Evolutionary conservation across 2,329 filamentous ascomycete species (phyloP).

Genomic region (Aspergillus fumigatiaffinis): DNA sequence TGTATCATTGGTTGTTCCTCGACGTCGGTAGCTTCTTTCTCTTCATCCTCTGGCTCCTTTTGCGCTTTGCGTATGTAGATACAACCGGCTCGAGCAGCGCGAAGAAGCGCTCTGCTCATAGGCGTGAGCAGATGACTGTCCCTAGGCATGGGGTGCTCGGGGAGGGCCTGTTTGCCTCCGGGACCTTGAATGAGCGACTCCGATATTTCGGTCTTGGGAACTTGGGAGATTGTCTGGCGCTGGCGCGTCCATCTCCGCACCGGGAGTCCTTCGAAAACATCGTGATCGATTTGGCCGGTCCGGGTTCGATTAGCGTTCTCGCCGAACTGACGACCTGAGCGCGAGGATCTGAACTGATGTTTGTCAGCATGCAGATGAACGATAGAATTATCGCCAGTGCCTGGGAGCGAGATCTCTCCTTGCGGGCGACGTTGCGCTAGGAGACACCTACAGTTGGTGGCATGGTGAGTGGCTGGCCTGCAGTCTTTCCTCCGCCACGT

Average conservation of each 20-base stretch:
- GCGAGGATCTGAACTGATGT: constrained; percentile 52
- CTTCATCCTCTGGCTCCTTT: constrained; percentile 32
- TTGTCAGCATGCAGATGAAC: constrained; percentile 13
- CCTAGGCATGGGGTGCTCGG: constrained; percentile 82
- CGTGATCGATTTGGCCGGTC: constrained; percentile 56
- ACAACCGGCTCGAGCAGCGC: constrained; percentile 72
- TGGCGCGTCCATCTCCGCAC: constrained; percentile 86
- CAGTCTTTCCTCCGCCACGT: constrained; percentile 6
- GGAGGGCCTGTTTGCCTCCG: constrained; percentile 41
- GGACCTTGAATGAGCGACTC: constrained; percentile 26
- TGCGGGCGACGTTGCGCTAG: constrained; percentile 1
- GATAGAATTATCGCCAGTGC: neutral
- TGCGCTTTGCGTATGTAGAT: constrained; percentile 68
- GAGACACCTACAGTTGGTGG: constrained; percentile 32
- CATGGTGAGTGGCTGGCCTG: constrained; percentile 21
- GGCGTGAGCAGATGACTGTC: constrained; percentile 73
- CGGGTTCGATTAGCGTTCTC: constrained; percentile 37
- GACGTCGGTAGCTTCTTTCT: constrained; percentile 31
- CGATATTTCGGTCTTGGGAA: constrained; percentile 58
- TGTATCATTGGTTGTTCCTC: constrained; percentile 28
- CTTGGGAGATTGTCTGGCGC: constrained; percentile 64
- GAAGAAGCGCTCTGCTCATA: constrained; percentile 77
- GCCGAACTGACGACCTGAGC: constrained; percentile 56
- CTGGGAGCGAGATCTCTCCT: neutral
- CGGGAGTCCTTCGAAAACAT: constrained; percentile 70